Conservation (phyloP, 2,329 filamentous ascomycete genomes). For the Alternaria novae-zelandiae region DNA sequence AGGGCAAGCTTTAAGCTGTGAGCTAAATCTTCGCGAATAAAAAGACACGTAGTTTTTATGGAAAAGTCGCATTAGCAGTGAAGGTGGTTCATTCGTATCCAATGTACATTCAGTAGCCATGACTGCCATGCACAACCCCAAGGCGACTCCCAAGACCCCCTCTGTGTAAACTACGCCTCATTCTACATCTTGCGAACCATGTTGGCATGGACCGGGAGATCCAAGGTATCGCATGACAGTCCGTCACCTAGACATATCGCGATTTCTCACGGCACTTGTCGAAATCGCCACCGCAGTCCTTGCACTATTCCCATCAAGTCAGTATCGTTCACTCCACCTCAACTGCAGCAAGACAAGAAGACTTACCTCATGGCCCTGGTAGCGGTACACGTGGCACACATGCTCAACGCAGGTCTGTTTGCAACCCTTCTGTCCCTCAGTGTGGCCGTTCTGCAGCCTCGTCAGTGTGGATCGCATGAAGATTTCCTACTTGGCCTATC, state of each 20-base stretch:
- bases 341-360: too few species aligned
- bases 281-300: constrained; percentile 3
- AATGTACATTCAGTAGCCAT: background rate
- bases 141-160: background rate
- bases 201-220: background rate
- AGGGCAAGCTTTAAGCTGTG: constrained; percentile 12
- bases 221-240: background rate
- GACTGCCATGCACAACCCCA: background rate
- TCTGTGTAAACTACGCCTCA: background rate
- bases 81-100: background rate
- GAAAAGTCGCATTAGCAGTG: background rate
- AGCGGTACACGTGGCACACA: constrained; percentile 15
- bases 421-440: constrained; percentile 13
- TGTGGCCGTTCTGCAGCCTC: constrained; percentile 16
- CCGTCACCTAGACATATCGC: background rate
- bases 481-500: fast-evolving
- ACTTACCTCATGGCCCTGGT: constrained; percentile 1
- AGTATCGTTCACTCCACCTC: too few species aligned
- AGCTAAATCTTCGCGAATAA: background rate
- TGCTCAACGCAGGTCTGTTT: constrained; percentile 21
- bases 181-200: background rate
- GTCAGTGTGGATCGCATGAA: background rate
- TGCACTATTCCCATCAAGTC: constrained; percentile 4
- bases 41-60: background rate
- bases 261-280: constrained; percentile 2